Base-by-base conservation (phyloP, 2,329 filamentous ascomycete genomes). In the Trichoderma aggressivum region DNA sequence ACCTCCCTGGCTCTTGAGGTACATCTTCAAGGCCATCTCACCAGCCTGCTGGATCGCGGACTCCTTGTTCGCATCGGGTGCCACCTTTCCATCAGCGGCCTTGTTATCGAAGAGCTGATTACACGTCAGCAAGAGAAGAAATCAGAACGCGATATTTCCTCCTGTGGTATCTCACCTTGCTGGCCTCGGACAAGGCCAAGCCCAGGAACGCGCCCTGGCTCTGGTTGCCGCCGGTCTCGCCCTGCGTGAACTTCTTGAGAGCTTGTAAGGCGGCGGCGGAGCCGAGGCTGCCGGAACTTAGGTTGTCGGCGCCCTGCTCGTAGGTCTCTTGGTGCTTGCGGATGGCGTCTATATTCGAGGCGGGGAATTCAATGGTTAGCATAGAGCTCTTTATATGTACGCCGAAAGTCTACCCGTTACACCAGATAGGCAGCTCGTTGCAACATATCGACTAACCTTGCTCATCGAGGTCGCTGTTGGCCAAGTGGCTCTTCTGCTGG, bases 11-110 rank as follows among this genome's bases (percentile, higher is more conserved):
- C 87, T 89, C 88, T 97, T 94, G 84, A 97, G 83, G 81, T 94
- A 97, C 89, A 97, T 92, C 87, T 97, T 94, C 76, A 97, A 81
- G 3, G 94, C 94, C 87, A 93, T 91, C 86, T 97, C 91, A 2
- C 90, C 94, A 3, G 94, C 94, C 80, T 90, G 85, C 79, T 92
- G 89, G 60, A 98, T 84, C 63, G 90, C 93, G 61, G 89, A 90
- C 82, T 97, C 89, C 87, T 97, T 97, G 82, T 88, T 92, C 6
- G 91, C 88, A 30, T 86, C 86, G 28, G 85, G 81, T 3, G 83
- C 79, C 24, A 88, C 82, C 75, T 87, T 85, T 75, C 88, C 88
- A 74, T 86, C 80, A 11, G 84, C 81, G 34, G 84, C 79, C 79
- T 90, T 88, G 78, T 84, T 81, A 74, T 91, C 89, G 75, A 91